Conservation (phyloP, 2,329 filamentous ascomycete genomes). For the Xylaria sp. region DNA sequence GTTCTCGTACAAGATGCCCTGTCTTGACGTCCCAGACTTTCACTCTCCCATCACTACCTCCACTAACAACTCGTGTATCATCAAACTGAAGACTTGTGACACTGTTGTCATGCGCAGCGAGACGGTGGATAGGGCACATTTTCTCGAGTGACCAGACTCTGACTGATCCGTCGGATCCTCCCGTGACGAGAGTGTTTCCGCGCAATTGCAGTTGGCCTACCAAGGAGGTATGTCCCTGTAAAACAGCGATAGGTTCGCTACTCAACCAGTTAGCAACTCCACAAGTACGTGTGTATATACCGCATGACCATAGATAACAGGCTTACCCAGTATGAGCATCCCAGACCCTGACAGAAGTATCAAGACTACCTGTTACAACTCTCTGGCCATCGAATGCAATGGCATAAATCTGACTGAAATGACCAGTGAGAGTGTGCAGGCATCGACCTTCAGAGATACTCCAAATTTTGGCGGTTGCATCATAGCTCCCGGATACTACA, state of each 20-base stretch:
- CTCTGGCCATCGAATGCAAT: constrained; percentile 95
- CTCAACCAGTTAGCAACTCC: constrained; percentile 46
- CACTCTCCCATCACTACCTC: constrained; percentile 95
- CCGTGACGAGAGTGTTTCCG: constrained; percentile 92
- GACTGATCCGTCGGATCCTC: constrained; percentile 94
- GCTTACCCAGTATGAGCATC: constrained; percentile 86
- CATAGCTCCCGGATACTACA: constrained; percentile 97
- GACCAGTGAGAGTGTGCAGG: constrained; percentile 87
- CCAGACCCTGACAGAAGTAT: constrained; percentile 98
- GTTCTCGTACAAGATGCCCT: constrained; percentile 87
- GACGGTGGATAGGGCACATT: constrained; percentile 90
- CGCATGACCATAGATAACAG: constrained; percentile 12
- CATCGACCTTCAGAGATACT: constrained; percentile 96
- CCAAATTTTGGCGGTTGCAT: constrained; percentile 97
- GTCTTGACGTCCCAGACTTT: constrained; percentile 98
- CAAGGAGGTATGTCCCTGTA: constrained; percentile 96
- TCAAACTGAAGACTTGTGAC: constrained; percentile 98
- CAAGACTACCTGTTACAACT: constrained; percentile 93
- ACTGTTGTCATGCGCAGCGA: constrained; percentile 97
- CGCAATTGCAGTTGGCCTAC: constrained; percentile 97
- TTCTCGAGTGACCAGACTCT: constrained; percentile 94
- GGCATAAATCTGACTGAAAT: constrained; percentile 99
- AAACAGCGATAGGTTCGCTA: constrained; percentile 84
- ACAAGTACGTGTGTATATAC: not conserved
- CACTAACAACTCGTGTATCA: constrained; percentile 92